A percentile compares a stretch with the other conserved stretches of the same genome.
Conservation (phyloP, 352 stramenopile species). For the Phytophthora podocarpi region DNA sequence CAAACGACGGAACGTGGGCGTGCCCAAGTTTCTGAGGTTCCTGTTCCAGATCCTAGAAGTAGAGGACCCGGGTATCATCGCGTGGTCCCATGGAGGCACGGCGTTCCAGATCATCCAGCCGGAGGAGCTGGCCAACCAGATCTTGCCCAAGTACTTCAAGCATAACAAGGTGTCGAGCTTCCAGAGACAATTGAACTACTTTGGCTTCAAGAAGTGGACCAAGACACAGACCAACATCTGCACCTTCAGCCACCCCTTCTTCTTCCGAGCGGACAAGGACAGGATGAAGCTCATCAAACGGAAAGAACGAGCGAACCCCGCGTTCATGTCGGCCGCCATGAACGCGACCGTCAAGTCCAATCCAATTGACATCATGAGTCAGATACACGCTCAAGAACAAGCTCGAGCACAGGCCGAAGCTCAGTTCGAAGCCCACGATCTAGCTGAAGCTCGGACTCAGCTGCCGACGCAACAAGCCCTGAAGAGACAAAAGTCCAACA, state of each 20-base stretch:
- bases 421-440: constrained; percentile 31
- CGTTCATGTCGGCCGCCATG: constrained; percentile 19
- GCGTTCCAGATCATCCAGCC: constrained; percentile 76
- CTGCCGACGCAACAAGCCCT: constrained; percentile 37
- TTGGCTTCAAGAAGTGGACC: constrained; percentile 86
- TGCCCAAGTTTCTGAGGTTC: constrained; percentile 75
- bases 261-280: constrained; percentile 61
- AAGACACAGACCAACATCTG: constrained; percentile 81
- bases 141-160: constrained; percentile 79
- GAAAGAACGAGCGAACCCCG: constrained; percentile 51
- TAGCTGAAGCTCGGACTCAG: constrained; percentile 23
- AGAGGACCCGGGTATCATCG: constrained; percentile 60
- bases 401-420: constrained; percentile 4
- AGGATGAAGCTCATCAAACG: constrained; percentile 79
- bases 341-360: constrained; percentile 17
- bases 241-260: constrained; percentile 77
- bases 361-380: constrained; percentile 24
- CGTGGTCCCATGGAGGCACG: constrained; percentile 70
- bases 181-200: constrained; percentile 81
- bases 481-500: constrained; percentile 50
- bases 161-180: constrained; percentile 86
- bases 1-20: constrained; percentile 62
- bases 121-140: constrained; percentile 55
- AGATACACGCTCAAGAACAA: constrained; percentile 8
- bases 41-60: constrained; percentile 75